Evolutionary conservation across 148 eudicot genomes (phyloP).

Genomic region (Beta vulgaris): DNA sequence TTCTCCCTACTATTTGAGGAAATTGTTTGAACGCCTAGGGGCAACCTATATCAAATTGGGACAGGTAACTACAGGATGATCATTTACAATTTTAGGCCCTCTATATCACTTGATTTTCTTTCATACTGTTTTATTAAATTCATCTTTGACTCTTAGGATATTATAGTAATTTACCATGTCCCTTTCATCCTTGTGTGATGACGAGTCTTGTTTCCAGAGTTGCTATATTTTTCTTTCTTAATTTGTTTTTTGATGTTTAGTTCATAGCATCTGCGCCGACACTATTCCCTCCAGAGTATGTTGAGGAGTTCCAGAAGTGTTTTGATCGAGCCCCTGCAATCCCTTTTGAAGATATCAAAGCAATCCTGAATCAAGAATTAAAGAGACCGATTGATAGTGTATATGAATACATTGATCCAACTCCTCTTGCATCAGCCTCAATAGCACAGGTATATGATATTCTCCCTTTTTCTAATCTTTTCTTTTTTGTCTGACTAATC

Average conservation of each 20-base stretch:
- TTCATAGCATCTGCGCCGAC: conserved; percentile 97
- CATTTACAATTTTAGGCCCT: background rate
- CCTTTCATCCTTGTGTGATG: background rate
- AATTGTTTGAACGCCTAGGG: conserved; percentile 94
- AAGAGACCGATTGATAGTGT: conserved; percentile 81
- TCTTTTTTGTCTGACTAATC: conserved; percentile 10
- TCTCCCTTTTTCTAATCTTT: conserved; percentile 13
- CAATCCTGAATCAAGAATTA: conserved; percentile 68
- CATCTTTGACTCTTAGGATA: background rate
- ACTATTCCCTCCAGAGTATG: conserved; percentile 89
- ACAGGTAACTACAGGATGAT: conserved; percentile 52
- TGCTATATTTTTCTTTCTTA: conserved; percentile 16
- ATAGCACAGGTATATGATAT: conserved; percentile 89
- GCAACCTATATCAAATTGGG: conserved; percentile 97
- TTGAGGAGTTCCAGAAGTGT: conserved; percentile 91
- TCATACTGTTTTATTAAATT: background rate
- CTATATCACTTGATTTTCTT: background rate
- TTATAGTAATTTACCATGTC: background rate
- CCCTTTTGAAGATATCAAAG: conserved; percentile 81
- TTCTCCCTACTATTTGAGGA: conserved; percentile 84
- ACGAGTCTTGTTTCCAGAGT: background rate
- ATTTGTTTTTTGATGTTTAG: conserved; percentile 38
- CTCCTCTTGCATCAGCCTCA: conserved; percentile 96
- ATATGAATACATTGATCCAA: conserved; percentile 90
- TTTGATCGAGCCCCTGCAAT: conserved; percentile 86